Evolutionary conservation across 768 basidiomycete species (phyloP), one percentile per base, ranked within the genome.

Genomic region (Podaxis mareebaensis): DNA sequence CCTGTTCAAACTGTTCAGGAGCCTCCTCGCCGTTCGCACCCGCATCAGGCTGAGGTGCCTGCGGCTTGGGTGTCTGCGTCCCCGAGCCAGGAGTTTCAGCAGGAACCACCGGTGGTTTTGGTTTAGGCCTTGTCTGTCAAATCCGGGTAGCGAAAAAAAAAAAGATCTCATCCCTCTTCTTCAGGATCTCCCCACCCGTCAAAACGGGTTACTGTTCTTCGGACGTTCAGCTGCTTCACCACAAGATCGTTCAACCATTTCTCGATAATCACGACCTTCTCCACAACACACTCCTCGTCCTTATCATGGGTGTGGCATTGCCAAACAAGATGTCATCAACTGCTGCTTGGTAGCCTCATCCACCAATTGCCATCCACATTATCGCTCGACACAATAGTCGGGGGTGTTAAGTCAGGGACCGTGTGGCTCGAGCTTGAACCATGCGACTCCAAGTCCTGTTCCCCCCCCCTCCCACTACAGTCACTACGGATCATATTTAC

Each of bases 201-300:
- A 99, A 76, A 64, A 93, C 85, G 26, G 94, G 73, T 96, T 89
- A 60, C 89, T 87, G 73, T 92, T 91, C 88, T 97, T 96, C 74
- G 90, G 78, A 61, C 89, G 81, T 83, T 99, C 96, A 6, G 85
- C 82, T 99, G 97, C 68, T 89, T 81, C 64, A 87, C 89, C 64
- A 86, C 86, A 82, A 92, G 86, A 81, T 99, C 96, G 71, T 96
- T 93, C 61, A 99, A 84, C 97, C 96, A 99, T 78, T 97, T 92
- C 77, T 94, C 90, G 42, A 90, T 80, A 10, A 88, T 94, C 58
- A 92, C 97, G 61, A 89, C 89, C 75, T 91, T 92, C 79, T 99
- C 97, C 68, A 98, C 83, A 67, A 95, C 87, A 53, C 78, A 73
- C 78, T 95, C 86, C 77, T 89, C 92, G 75, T 95, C 93, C 79